Base-by-base conservation (phyloP, 2,329 filamentous ascomycete genomes). In the Bipolaris cookei region DNA sequence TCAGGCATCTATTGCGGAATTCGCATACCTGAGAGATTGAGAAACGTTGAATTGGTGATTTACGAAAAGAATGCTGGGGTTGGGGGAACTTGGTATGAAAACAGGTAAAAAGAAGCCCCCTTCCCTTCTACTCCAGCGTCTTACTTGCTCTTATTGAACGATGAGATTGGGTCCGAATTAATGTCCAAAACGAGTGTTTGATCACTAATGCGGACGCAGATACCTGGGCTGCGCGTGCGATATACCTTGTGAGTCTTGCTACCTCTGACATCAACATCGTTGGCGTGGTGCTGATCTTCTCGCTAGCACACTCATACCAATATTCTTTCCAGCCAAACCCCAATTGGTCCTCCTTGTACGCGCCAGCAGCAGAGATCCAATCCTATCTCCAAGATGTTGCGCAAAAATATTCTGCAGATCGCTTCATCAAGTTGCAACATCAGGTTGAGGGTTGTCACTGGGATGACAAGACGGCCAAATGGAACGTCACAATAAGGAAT, bases 211-310 rank as follows among this genome's bases (percentile, higher is more conserved):
- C 44, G 51, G 14, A 56, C 28, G 32, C 46, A 74, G 75, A 56
- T 80, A 80, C 54, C 72, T 78, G 1, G 78, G 78, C 3, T 79
- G 78, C 37, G 78, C 78, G 13, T 80, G 79, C 52, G 77, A 79
- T 51, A 64, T 79, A 21, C 78, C 77, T 42, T 63, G 60, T 64
- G 4, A 61, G 60, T 28, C 14, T 16, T 6, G n/a, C 34, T 13
- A 42, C 20, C 18, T 39, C 11, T 23, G 25, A 13, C 11, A 13
- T 4, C n/a, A 25, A 14, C 6, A 8, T 8, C 10, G 20, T 14
- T 11, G 5, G 8, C 8, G 8, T 25, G 20, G 11, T n/a, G 14
- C 57, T 66, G 37, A 60, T 25, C 11, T 14, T 28, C 16, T n/a
- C 11, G 7, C 23, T 23, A 73, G 70, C 76, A 42, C 76, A 79